phyloP scores from a whole-genome alignment of 805 yeast species.

The Hermanozyma aechmeae region DNA sequence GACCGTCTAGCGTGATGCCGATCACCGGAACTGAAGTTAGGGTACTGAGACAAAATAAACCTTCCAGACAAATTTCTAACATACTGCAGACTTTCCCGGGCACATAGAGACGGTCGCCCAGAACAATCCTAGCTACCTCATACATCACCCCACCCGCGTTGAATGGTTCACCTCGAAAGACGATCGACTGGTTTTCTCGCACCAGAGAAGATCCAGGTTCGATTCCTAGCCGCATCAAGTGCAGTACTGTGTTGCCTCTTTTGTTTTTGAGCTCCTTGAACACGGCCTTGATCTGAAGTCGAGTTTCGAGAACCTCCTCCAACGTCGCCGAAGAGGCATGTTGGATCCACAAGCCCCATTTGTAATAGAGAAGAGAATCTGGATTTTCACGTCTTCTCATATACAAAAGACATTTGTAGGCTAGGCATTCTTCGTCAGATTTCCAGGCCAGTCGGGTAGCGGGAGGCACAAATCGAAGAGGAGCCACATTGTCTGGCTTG shows the following conservation, averaged over 20 bases:
- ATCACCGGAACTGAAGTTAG: constrained; percentile 7
- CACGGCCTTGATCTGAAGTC: constrained; percentile 2
- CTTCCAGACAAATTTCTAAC: constrained; percentile 1
- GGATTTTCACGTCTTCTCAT: constrained; percentile 1
- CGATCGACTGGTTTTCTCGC: constrained; percentile 2
- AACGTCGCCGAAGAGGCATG: no score
- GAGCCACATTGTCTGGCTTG: no score
- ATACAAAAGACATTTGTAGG: constrained; percentile 2
- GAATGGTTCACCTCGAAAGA: constrained; percentile 1
- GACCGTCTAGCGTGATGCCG: constrained; percentile 3
- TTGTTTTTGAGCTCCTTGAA: constrained; percentile 1
- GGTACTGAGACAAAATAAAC: neutral
- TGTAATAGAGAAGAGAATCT: constrained; percentile 1
- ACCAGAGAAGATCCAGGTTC: neutral
- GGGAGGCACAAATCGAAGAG: constrained; percentile 1
- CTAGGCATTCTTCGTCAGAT: neutral
- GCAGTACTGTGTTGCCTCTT: constrained; percentile 1
- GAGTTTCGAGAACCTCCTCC: no score
- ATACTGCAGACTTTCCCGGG: constrained; percentile 1
- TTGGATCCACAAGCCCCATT: constrained; percentile 1
- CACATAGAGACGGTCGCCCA: constrained; percentile 1
- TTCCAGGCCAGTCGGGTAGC: neutral
- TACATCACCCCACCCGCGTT: constrained; percentile 1
- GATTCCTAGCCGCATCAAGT: constrained; percentile 1
- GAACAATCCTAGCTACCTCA: constrained; percentile 1